Evolutionary conservation across 352 stramenopile species (phyloP).

Genomic region (Phytophthora aleatoria): DNA sequence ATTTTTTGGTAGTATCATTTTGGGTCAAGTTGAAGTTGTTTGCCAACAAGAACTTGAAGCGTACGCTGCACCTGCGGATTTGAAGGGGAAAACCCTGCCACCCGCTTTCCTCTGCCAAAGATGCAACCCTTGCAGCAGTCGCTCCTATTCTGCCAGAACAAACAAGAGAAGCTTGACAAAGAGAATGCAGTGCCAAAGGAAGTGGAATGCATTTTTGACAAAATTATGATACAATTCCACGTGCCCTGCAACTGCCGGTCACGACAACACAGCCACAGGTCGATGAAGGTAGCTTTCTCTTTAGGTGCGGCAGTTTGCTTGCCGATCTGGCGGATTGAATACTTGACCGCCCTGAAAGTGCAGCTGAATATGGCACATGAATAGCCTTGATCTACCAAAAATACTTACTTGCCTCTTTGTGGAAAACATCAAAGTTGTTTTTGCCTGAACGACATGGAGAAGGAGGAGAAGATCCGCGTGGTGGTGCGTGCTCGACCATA

Average conservation of each 20-base stretch:
- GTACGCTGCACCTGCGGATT: background rate
- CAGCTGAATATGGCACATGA: background rate
- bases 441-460: slow-evolving; percentile 36
- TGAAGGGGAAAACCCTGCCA: background rate
- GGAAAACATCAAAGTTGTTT: background rate
- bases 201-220: background rate
- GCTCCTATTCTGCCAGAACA: background rate
- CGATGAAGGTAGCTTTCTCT: no score
- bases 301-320: background rate
- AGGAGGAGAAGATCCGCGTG: slow-evolving; percentile 72
- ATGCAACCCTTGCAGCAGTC: background rate
- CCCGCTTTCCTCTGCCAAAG: background rate
- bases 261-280: background rate
- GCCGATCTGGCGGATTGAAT: background rate
- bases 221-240: background rate
- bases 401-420: background rate
- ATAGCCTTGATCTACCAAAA: slow-evolving; percentile 2
- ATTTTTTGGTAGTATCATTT: background rate
- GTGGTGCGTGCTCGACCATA: slow-evolving; percentile 64
- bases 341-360: background rate
- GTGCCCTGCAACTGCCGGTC: background rate
- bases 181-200: background rate
- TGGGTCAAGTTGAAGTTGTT: slow-evolving; percentile 13
- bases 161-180: background rate
- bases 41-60: background rate